Evolutionary conservation across 2,329 filamentous ascomycete genomes (phyloP).

Genomic region (Colletotrichum nymphaeae): DNA sequence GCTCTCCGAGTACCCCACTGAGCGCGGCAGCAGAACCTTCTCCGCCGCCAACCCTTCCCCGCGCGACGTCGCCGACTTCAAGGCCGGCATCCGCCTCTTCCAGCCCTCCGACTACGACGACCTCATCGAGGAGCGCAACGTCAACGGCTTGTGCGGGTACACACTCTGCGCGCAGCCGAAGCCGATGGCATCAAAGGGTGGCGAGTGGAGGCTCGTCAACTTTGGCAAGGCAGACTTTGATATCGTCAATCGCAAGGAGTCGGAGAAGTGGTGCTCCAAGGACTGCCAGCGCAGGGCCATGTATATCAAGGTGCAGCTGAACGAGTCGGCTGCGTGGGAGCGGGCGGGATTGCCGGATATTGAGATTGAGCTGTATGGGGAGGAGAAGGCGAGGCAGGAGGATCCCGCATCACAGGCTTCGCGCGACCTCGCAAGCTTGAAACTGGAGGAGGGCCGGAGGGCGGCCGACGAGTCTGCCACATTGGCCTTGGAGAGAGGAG

Average conservation of each 20-base stretch:
- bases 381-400: conserved; percentile 63
- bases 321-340: conserved; percentile 87
- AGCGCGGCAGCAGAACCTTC: conserved; percentile 42
- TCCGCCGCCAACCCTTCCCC: conserved; percentile 62
- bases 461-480: conserved; percentile 52
- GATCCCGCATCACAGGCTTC: conserved; percentile 54
- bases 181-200: conserved; percentile 64
- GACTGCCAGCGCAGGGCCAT: conserved; percentile 83
- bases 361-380: conserved; percentile 73
- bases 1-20: conserved; percentile 71
- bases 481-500: conserved; percentile 63
- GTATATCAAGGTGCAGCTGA: conserved; percentile 90
- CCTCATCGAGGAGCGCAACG: conserved; percentile 88
- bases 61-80: conserved; percentile 74
- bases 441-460: conserved; percentile 56
- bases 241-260: conserved; percentile 77
- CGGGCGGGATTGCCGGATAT: conserved; percentile 69
- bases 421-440: conserved; percentile 53
- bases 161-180: conserved; percentile 78
- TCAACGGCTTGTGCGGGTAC: conserved; percentile 86
- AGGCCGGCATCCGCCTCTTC: conserved; percentile 75
- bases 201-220: conserved; percentile 75
- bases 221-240: conserved; percentile 65
- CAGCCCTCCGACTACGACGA: conserved; percentile 91
- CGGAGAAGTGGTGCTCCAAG: conserved; percentile 89